Evolutionary conservation across 768 basidiomycete genomes (phyloP), one percentile per base, ranked within the genome.

Genomic region (Mrakia gelida): DNA sequence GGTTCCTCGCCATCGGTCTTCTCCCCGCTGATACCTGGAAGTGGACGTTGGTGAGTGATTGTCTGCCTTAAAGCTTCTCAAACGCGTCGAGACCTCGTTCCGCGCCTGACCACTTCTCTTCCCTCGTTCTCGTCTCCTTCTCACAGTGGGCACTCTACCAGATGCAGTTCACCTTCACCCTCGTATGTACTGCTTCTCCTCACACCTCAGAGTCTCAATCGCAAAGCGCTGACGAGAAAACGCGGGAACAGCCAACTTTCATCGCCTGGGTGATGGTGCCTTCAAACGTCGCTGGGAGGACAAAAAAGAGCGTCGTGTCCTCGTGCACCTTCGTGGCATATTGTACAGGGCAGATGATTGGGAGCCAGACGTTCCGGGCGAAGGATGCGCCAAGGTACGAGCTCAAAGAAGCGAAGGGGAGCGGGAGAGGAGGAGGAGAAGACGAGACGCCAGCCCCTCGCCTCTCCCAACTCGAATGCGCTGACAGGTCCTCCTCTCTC

Each of bases 331-430:
- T 65, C 28, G 34, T 65, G 3, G 63, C 63, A 0, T 65, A 65
- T 15, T n/a, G 10, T 3, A 30, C 52, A 32, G 81, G 81, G 8
- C 80, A 81, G 73, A 81, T 81, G 54, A 68, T 79, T 79, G 41
- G 81, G 81, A 21, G 74, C 77, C 80, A 80, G 30, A 77, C 70
- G 56, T 81, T 63, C 43, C 26, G 75, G 62, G 45, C 81, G 3
- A 77, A 75, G 41, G 81, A 82, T 71, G 80, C 81, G 9, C 81
- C 81, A 15, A 65, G 28, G 63, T 65, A n/a, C n/a, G n/a, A n/a
- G n/a, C n/a, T n/a, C n/a, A n/a, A n/a, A n/a, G n/a, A n/a, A n/a
- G n/a, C n/a, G n/a, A n/a, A n/a, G n/a, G n/a, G n/a, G n/a, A n/a
- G n/a, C n/a, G n/a, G n/a, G n/a, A n/a, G n/a, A n/a, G n/a, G n/a